Base-by-base conservation (phyloP, 805 yeast species). In the Monosporozyma solicola region DNA sequence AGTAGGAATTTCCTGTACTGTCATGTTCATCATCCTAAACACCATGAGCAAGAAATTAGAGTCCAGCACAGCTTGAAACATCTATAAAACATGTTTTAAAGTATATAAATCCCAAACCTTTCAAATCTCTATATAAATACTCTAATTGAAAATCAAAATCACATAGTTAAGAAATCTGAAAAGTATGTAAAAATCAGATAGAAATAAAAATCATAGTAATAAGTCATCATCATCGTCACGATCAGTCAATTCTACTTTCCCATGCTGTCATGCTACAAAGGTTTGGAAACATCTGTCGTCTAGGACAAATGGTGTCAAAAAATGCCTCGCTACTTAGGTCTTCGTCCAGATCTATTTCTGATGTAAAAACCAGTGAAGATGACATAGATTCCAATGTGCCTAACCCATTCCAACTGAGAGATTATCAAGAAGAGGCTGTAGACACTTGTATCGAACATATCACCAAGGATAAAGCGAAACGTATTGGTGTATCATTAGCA, bases 401-500 rank as follows among this genome's bases (percentile, higher is more conserved):
- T 13, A 7, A 4, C 2, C 13, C 20, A 16, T 47, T 47, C 25
- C 41, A 24, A 24, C 67, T 77, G 5, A 62, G 82, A 22, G 73
- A 70, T 8, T 91, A 91, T 64, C 97, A 91, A 63, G 68, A 75
- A 29, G 83, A 84, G 46, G 91, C 95, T 50, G 78, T 90, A 2
- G 63, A 76, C 1, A 65, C 74, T 0, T 81, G 91, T 35, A 59
- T 81, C 1, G 58, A 66, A 0, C 76, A 87, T 0, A 63, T 85
- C 1, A 41, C 29, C 2, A 60, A 68, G 0, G 54, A 60, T 0
- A 83, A 84, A 1, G 59, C 67, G 2, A 67, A 74, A 20, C 72
- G 94, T 48, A 78, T 89, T 0, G 97, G 92, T 0, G 90, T 89
- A 1, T 85, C 89, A 31, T 67, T 91, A 41, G 96, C 97, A 13